Evolutionary conservation across 2,329 filamentous ascomycete genomes (phyloP), one percentile per base, ranked within the genome.

Genomic region (Aspergillus awamori): DNA sequence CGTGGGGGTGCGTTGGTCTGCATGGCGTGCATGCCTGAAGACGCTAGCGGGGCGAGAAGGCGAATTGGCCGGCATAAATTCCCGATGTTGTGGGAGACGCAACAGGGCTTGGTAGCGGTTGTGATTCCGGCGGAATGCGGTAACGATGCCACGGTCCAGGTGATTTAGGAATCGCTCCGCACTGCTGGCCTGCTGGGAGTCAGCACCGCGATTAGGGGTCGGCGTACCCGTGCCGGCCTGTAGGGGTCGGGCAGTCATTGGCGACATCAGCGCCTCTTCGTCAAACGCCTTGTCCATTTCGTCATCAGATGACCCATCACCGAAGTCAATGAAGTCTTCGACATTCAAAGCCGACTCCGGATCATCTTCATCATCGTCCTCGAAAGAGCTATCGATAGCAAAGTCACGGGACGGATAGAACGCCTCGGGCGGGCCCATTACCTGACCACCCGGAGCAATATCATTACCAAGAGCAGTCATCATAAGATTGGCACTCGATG

Each of bases 401-500:
- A 84, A 78, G 58, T 77, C 84, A 10, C 83, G 82, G 57, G 89
- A 87, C 5, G 89, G 86, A 69, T 90, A 93, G 74, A 92, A 93
- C 7, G 90, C 89, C 75, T 93, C 90, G 0, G 87, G 83, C 2
- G 90, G 89, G 1, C 89, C 90, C 70, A 91, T 82, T n/a, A 87
- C 83, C 70, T 90, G 87, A 5, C 85, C 86, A 65, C 77, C 79
- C 39, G 82, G 77, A 24, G 79, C 74, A 58, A 78, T 75, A 47
- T 82, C 79, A 57, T 80, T 82, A 22, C 79, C 78, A 78, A 92
- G 87, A 67, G 88, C 89, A 53, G 88, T 89, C 79, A 93, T 87
- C 90, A 93, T 93, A 65, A 93, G 83, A 61, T 92, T 90, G 59
- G 88, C 87, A 17, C 87, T 86, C 61, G 89, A 88, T 72, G 83